Conservation (phyloP, 345 rosid species). For the Dimocarpus longan region DNA sequence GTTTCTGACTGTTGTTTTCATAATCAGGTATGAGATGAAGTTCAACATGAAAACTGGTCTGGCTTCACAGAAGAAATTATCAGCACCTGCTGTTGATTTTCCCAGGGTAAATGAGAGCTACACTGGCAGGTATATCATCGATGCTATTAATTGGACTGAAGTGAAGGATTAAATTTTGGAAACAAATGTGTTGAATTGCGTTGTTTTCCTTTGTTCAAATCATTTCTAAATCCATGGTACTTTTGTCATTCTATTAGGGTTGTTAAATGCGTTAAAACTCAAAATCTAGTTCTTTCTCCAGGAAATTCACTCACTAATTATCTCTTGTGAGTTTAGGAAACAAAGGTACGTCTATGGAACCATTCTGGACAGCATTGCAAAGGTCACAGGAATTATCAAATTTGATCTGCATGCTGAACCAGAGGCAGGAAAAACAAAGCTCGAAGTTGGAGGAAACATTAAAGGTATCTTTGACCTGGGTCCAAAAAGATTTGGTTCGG, state of each 20-base stretch:
- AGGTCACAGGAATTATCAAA: slow-evolving; percentile 81
- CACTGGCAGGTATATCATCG: slow-evolving; percentile 74
- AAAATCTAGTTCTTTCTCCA: not conserved
- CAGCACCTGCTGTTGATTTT: slow-evolving; percentile 87
- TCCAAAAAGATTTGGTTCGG: slow-evolving; percentile 88
- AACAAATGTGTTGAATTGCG: not conserved
- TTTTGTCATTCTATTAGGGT: not conserved
- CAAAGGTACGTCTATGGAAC: slow-evolving; percentile 97
- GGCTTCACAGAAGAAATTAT: slow-evolving; percentile 83
- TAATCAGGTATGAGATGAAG: slow-evolving; percentile 87
- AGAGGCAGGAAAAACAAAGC: slow-evolving; percentile 59
- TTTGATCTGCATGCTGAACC: slow-evolving; percentile 91
- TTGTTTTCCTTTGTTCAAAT: not conserved
- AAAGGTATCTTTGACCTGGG: slow-evolving; percentile 85
- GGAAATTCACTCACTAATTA: not conserved
- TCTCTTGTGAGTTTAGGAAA: slow-evolving; percentile 52
- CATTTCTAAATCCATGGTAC: not conserved
- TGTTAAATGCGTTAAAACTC: not conserved
- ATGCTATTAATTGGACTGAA: not conserved
- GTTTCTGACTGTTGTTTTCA: slow-evolving; percentile 26
- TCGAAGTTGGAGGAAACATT: slow-evolving; percentile 92
- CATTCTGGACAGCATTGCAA: slow-evolving; percentile 82
- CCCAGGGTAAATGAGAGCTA: slow-evolving; percentile 86
- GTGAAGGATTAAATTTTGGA: not conserved
- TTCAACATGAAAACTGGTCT: slow-evolving; percentile 87